These are phyloP conservation scores for Mucor irregularis DNA, from an alignment of 371 early-diverging fungal species.

Conservation along the genomic window DNA sequence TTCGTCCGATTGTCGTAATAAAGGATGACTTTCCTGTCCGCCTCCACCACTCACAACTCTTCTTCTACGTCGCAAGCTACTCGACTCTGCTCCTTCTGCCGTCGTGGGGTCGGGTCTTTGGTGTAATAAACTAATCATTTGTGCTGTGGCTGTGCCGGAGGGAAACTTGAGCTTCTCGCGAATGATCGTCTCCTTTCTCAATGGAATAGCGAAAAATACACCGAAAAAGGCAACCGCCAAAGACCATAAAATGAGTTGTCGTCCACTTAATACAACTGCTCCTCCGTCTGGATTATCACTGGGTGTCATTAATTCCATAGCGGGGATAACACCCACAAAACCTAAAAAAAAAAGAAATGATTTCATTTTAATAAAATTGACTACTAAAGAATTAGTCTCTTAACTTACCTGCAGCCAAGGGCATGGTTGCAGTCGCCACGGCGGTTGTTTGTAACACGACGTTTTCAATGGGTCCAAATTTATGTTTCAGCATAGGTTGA, in stretches of 20 bases:
- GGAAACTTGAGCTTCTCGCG: slow-evolving; percentile 84
- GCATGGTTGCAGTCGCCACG: slow-evolving; percentile 87
- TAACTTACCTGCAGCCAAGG: slow-evolving; percentile 68
- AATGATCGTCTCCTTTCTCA: slow-evolving; percentile 78
- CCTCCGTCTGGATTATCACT: slow-evolving; percentile 49
- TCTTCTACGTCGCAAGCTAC: not conserved
- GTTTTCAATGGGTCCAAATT: slow-evolving; percentile 78
- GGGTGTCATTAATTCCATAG: slow-evolving; percentile 64
- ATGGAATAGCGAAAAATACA: slow-evolving; percentile 86
- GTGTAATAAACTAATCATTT: slow-evolving; percentile 81
- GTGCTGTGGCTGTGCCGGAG: slow-evolving; percentile 86
- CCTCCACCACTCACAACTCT: not conserved
- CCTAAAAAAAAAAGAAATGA: slow-evolving; percentile 32
- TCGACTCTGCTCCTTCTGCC: not conserved
- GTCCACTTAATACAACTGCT: slow-evolving; percentile 44
- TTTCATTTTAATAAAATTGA: not conserved
- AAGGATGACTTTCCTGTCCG: slow-evolving; percentile 3
- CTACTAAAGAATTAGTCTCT: not conserved
- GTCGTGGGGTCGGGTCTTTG: slow-evolving; percentile 35
- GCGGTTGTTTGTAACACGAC: slow-evolving; percentile 82
- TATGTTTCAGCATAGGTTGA: slow-evolving; percentile 44
- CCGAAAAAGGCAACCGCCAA: slow-evolving; percentile 87
- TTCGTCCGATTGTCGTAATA: not conserved
- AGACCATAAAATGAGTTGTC: slow-evolving; percentile 74
- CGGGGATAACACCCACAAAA: slow-evolving; percentile 80